phyloP scores from a whole-genome alignment of 2,329 filamentous ascomycete species.

The Xylaria digitata region DNA sequence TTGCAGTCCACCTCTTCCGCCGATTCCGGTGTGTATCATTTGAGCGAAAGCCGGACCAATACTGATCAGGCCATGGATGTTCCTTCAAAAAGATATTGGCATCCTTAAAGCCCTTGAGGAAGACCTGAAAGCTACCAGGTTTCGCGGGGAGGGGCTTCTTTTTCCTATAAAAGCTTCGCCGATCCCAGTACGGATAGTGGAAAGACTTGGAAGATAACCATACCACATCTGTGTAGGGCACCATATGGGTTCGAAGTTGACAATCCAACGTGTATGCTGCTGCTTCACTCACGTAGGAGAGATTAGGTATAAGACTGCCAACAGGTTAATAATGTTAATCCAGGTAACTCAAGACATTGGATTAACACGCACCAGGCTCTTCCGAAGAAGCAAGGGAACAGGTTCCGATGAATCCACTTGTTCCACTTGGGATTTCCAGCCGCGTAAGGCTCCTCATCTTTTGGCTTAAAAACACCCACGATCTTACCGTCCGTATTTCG shows the following conservation, averaged over 20 bases:
- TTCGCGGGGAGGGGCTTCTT: conserved; percentile 89
- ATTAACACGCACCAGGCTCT: conserved; percentile 75
- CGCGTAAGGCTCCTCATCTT: conserved; percentile 98
- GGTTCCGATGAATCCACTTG: conserved; percentile 98
- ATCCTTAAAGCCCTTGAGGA: conserved; percentile 96
- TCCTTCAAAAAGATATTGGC: conserved; percentile 95
- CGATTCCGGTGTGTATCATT: conserved; percentile 74
- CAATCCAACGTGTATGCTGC: conserved; percentile 95
- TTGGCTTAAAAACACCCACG: conserved; percentile 97
- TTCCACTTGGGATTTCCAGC: conserved; percentile 99
- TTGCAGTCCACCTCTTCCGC: conserved; percentile 81
- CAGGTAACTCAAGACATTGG: neutral
- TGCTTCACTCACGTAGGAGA: conserved; percentile 97
- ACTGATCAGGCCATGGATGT: conserved; percentile 96
- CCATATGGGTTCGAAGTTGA: conserved; percentile 88
- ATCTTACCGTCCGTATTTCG: conserved; percentile 91
- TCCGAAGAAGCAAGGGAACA: conserved; percentile 98
- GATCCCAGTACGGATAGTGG: conserved; percentile 98
- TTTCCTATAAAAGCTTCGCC: conserved; percentile 86
- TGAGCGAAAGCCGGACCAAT: conserved; percentile 75
- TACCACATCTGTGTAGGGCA: conserved; percentile 96
- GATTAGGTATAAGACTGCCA: conserved; percentile 85
- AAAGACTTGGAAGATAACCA: conserved; percentile 96
- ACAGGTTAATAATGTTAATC: conserved; percentile 29
- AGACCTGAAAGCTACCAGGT: conserved; percentile 95